Evolutionary conservation across 2,329 filamentous ascomycete species (phyloP), one percentile per base, ranked within the genome.

Genomic region (Lecanicillium sp.): DNA sequence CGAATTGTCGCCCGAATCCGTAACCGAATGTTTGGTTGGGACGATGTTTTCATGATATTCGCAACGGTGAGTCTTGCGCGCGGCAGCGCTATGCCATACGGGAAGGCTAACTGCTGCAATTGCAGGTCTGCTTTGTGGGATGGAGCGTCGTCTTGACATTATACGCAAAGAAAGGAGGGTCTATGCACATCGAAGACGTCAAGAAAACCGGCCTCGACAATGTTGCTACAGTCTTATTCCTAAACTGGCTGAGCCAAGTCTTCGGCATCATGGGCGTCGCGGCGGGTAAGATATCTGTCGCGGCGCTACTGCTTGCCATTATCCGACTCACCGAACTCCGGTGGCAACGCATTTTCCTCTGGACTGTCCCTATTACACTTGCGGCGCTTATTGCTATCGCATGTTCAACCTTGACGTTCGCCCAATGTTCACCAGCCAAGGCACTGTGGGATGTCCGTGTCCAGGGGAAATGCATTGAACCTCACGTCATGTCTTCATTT

Each of bases 191-290:
- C 19, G 12, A 40, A 12, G 42, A 50, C 30, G 37, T 47, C 7
- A 28, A 17, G n/a, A 37, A 38, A 27, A 46, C 42, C 9, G 48
- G 48, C 1, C 40, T 39, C 10, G 46, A 50, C 30, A 49, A 50
- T 22, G 34, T 49, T n/a, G 43, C 45, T 20, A 41, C 19, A 7
- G 48, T 50, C 3, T 17, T 49, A 20, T 36, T 50, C 11, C 39
- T 50, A 11, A 50, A 45, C 36, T 51, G 46, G 47, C 39, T 42
- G 17, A 46, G 46, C 43, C 47, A 46, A 33, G 37, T 45, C 3
- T 44, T 49, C 33, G 42, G 44, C 18, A 47, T 51, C 25, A 30
- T 49, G 17, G 47, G 48, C 15, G 46, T 49, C n/a, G 46, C 46
- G 5, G 41, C 43, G 5, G 48, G 48, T 27, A 50, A 46, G 33